Evolutionary conservation across 2,329 filamentous ascomycete genomes (phyloP).

Genomic region (Colletotrichum tanaceti): DNA sequence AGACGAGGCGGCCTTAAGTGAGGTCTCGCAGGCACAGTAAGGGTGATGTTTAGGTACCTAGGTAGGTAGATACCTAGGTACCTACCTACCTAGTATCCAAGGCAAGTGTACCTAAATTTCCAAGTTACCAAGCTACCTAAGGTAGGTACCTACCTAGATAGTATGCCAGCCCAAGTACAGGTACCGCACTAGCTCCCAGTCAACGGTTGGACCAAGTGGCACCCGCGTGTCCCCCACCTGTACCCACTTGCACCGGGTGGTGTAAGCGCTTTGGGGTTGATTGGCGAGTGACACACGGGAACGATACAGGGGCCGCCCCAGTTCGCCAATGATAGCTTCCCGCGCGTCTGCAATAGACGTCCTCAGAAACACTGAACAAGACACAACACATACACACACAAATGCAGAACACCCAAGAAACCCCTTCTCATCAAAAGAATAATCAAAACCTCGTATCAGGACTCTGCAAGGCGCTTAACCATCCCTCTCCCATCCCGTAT

Average conservation of each 20-base stretch:
- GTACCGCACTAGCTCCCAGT: background rate
- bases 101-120: too few relatives aligned
- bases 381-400: background rate
- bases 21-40: too few relatives aligned
- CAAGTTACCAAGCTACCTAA: too few relatives aligned
- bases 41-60: too few relatives aligned
- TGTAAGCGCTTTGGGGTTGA: conserved; percentile 36
- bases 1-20: background rate
- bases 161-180: too few relatives aligned
- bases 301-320: conserved; percentile 15
- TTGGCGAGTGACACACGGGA: conserved; percentile 31
- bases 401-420: background rate
- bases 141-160: too few relatives aligned
- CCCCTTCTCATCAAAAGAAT: conserved; percentile 6
- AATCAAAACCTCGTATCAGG: conserved; percentile 22
- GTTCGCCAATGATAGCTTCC: conserved; percentile 40
- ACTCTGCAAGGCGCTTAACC: conserved; percentile 33
- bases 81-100: too few relatives aligned
- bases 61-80: too few relatives aligned
- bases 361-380: conserved; percentile 32
- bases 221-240: background rate
- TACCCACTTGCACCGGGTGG: conserved; percentile 29
- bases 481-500: conserved; percentile 5
- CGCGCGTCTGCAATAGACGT: conserved; percentile 39
- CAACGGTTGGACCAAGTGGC: conserved; percentile 16